phyloP scores from a whole-genome alignment of 345 rosid genomes.

The Rhodamnia rubescens region DNA sequence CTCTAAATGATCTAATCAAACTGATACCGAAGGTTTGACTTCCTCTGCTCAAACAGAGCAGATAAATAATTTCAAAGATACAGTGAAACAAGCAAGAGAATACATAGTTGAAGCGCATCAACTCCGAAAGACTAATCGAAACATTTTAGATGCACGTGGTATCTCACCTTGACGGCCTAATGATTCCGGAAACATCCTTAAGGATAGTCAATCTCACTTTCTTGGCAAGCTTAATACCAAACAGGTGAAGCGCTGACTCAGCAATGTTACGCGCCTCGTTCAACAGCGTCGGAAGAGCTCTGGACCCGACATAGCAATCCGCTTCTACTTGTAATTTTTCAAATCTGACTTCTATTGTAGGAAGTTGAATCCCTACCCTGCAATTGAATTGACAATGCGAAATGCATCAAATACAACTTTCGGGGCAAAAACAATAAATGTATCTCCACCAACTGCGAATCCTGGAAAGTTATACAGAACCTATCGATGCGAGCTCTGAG shows the following conservation, averaged over 20 bases:
- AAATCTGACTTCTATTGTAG: constrained; percentile 1
- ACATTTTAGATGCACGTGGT: not conserved
- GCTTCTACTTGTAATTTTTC: not conserved
- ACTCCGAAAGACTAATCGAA: not conserved
- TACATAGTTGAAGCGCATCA: not conserved
- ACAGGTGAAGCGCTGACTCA: not conserved
- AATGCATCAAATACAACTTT: not conserved
- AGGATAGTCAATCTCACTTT: not conserved
- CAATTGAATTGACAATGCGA: not conserved
- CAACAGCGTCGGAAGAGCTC: constrained; percentile 1
- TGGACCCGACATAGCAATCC: not conserved
- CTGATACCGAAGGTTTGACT: not conserved
- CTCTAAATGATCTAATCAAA: not conserved
- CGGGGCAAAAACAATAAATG: not conserved
- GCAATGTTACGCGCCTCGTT: not conserved
- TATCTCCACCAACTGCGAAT: not conserved
- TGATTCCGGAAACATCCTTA: not conserved
- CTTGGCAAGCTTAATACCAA: not conserved
- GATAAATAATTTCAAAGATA: not conserved
- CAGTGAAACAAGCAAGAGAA: not conserved
- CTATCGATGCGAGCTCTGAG: not conserved
- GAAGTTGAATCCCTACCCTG: constrained; percentile 2
- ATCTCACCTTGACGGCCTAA: constrained; percentile 1
- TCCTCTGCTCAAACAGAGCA: not conserved
- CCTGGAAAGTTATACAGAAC: not conserved